Evolutionary conservation across 805 yeast genomes (phyloP).

Genomic region (Komagataella pseudopastoris): DNA sequence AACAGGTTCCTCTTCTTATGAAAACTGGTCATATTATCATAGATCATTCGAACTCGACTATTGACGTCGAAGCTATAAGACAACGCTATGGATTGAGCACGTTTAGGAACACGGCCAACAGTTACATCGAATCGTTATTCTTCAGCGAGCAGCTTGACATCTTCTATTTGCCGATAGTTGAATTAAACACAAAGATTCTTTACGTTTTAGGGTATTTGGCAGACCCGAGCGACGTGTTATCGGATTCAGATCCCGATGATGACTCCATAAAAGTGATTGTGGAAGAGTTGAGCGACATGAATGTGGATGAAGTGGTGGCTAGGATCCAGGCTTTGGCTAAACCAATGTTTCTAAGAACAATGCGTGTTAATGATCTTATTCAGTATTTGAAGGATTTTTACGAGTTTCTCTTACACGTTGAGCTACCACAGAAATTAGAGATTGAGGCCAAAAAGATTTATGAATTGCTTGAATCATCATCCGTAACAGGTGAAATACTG

Average conservation of each 20-base stretch:
- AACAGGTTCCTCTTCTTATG: neutral
- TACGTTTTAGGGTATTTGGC: neutral
- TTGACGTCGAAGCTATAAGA: neutral
- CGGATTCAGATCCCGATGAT: neutral
- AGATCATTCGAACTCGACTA: neutral
- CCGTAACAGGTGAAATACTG: neutral
- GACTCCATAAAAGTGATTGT: neutral
- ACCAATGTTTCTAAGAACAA: neutral
- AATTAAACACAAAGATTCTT: neutral
- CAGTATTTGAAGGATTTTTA: neutral
- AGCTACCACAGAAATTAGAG: neutral
- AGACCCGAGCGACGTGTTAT: neutral
- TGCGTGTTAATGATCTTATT: neutral
- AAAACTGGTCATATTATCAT: neutral
- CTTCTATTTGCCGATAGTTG: neutral
- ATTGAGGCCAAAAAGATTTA: neutral
- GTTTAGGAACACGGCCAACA: neutral
- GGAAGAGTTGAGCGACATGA: neutral
- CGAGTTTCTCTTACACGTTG: neutral
- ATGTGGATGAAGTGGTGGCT: neutral
- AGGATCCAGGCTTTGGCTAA: neutral
- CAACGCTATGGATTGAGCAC: neutral
- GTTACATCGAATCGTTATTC: neutral
- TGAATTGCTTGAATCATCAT: neutral
- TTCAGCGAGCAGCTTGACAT: neutral